These are phyloP conservation scores for Termitomyces sp. DNA, from an alignment of 768 basidiomycete species.

Conservation along the genomic window DNA sequence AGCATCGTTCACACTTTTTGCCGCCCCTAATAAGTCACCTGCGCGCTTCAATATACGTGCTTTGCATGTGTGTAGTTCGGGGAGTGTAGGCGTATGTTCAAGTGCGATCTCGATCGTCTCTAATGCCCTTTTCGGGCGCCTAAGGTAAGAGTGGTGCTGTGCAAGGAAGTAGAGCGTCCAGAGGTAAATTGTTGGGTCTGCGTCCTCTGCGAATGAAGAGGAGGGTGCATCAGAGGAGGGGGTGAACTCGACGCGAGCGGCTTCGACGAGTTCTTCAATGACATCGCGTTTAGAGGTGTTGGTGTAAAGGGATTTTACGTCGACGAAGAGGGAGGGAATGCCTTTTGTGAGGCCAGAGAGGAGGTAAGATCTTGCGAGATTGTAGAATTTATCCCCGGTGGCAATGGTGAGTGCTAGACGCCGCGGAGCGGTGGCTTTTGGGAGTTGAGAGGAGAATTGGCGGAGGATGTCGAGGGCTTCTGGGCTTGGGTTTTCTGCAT, in stretches of 20 bases:
- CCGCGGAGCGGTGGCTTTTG: conserved; percentile 64
- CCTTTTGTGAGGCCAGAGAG: conserved; percentile 70
- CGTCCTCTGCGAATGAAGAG: conserved; percentile 12
- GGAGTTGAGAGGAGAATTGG: conserved; percentile 56
- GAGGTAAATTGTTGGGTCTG: conserved; percentile 78
- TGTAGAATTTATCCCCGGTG: conserved; percentile 61
- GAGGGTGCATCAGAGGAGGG: conserved; percentile 14
- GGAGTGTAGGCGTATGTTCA: conserved; percentile 87
- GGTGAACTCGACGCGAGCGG: conserved; percentile 31
- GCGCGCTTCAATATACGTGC: conserved; percentile 83
- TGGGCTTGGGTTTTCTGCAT: conserved; percentile 43
- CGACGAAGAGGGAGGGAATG: conserved; percentile 89
- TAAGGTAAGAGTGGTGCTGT: conserved; percentile 75
- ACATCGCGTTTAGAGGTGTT: conserved; percentile 56
- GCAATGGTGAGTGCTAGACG: conserved; percentile 72
- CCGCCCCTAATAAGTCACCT: conserved; percentile 76
- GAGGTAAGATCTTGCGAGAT: conserved; percentile 64
- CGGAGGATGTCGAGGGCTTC: conserved; percentile 54
- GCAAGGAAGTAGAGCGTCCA: conserved; percentile 97
- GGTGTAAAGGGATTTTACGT: conserved; percentile 80
- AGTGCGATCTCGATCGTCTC: conserved; percentile 61
- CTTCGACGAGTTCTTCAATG: conserved; percentile 68
- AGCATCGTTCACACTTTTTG: conserved; percentile 73
- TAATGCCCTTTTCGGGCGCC: conserved; percentile 47
- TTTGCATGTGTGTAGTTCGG: conserved; percentile 80